Evolutionary conservation across 2,329 filamentous ascomycete genomes (phyloP).

Genomic region (Neoascochyta sp.): DNA sequence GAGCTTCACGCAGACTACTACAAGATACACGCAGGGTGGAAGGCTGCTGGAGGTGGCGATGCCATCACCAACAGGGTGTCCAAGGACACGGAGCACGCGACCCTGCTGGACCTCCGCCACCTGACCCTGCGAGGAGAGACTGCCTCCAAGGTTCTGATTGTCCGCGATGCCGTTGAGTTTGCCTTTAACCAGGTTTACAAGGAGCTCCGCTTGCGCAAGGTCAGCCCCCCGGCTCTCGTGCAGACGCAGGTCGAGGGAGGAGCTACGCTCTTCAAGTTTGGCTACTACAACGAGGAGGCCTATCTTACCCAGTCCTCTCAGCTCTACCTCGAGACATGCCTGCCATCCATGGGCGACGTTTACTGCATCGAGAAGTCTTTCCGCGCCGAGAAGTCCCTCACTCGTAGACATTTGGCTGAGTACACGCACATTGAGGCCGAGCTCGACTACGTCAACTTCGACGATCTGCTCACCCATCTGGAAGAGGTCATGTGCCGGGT

Average conservation of each 20-base stretch:
- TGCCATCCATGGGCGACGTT: slow-evolving; percentile 87
- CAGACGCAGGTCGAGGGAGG: slow-evolving; percentile 95
- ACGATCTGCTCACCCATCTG: slow-evolving; percentile 80
- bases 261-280: slow-evolving; percentile 81
- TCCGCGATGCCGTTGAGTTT: slow-evolving; percentile 74
- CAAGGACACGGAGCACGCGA: slow-evolving; percentile 65
- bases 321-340: slow-evolving; percentile 91
- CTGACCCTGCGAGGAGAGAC: slow-evolving; percentile 80
- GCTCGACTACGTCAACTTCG: slow-evolving; percentile 91
- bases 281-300: slow-evolving; percentile 84
- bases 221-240: slow-evolving; percentile 84
- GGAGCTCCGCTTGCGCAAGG: slow-evolving; percentile 73
- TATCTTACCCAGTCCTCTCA: slow-evolving; percentile 97
- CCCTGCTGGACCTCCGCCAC: slow-evolving; percentile 77
- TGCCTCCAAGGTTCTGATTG: slow-evolving; percentile 80
- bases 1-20: slow-evolving; percentile 91
- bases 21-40: slow-evolving; percentile 62
- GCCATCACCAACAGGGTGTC: slow-evolving; percentile 83
- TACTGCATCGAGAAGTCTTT: slow-evolving; percentile 99
- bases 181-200: slow-evolving; percentile 78
- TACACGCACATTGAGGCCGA: slow-evolving; percentile 97
- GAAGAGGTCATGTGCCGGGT: slow-evolving; percentile 86
- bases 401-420: slow-evolving; percentile 88
- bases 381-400: slow-evolving; percentile 94
- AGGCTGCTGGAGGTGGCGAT: slow-evolving; percentile 80